Conservation (phyloP, 306 rosid species). For the Gastrolobium villosum region DNA sequence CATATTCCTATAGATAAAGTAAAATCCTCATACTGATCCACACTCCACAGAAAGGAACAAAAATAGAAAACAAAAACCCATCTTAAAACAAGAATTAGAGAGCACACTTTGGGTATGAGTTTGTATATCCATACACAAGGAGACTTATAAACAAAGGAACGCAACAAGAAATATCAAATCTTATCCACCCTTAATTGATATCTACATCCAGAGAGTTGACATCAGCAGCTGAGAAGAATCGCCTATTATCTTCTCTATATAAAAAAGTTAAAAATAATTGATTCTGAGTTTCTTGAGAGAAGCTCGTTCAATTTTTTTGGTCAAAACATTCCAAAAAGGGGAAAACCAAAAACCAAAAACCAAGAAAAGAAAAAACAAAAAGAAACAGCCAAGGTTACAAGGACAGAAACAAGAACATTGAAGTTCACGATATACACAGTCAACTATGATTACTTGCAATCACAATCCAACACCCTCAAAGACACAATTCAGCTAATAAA, state of each 20-base stretch:
- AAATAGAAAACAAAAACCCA: neutral
- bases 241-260: neutral
- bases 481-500: slow-evolving; percentile 14
- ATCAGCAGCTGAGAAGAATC: slow-evolving; percentile 27
- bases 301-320: neutral
- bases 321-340: neutral
- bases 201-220: neutral
- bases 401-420: slow-evolving; percentile 14
- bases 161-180: slow-evolving; percentile 20
- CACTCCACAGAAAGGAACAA: neutral
- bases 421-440: slow-evolving; percentile 15
- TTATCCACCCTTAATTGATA: slow-evolving; percentile 13
- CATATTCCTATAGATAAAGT: neutral
- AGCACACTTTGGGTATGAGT: neutral
- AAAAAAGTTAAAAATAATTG: slow-evolving; percentile 14
- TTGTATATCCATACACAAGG: slow-evolving; percentile 21
- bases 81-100: neutral
- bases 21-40: slow-evolving; percentile 14
- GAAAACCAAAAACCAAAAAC: neutral
- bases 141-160: slow-evolving; percentile 8
- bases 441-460: slow-evolving; percentile 16
- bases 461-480: slow-evolving; percentile 14
- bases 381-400: slow-evolving; percentile 10
- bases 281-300: slow-evolving; percentile 38
- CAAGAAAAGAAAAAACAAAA: neutral